Conservation (phyloP, 164 flowering plant species). For the Vitis cinerea region DNA sequence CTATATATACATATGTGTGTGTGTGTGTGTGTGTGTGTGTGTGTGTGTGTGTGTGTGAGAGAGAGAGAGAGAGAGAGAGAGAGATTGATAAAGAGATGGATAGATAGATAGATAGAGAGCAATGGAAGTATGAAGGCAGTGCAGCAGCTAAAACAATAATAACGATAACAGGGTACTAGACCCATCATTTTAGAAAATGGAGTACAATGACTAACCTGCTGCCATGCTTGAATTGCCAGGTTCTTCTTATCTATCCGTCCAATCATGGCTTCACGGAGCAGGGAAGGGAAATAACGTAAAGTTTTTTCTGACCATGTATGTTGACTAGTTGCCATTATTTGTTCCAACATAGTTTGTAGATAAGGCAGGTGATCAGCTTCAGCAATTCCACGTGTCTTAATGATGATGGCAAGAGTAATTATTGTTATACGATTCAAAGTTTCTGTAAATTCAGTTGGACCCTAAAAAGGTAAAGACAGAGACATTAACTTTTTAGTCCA, state of each 20-base stretch:
- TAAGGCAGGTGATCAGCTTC: slow-evolving; percentile 85
- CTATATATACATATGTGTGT: too few relatives aligned
- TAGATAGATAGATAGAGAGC: too few relatives aligned
- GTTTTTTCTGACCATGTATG: slow-evolving; percentile 99
- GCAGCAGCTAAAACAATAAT: not conserved
- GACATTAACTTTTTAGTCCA: not conserved
- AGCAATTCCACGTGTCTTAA: slow-evolving; percentile 93
- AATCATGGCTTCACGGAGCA: slow-evolving; percentile 73
- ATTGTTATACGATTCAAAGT: slow-evolving; percentile 85
- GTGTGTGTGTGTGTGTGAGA: too few relatives aligned
- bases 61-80: too few relatives aligned
- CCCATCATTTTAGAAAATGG: not conserved
- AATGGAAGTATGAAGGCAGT: not conserved
- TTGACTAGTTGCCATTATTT: slow-evolving; percentile 76
- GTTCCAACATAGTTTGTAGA: slow-evolving; percentile 85
- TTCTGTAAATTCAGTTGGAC: slow-evolving; percentile 93
- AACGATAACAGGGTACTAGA: not conserved
- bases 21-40: too few relatives aligned
- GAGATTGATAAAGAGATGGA: too few relatives aligned
- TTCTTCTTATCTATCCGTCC: slow-evolving; percentile 77
- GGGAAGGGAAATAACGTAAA: slow-evolving; percentile 72
- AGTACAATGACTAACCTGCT: slow-evolving; percentile 55
- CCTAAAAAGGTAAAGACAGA: slow-evolving; percentile 45
- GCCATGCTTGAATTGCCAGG: slow-evolving; percentile 91
- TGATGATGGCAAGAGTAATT: slow-evolving; percentile 83